Evolutionary conservation across 1,139 yeast species (phyloP).

Genomic region (Candida freyschussii): DNA sequence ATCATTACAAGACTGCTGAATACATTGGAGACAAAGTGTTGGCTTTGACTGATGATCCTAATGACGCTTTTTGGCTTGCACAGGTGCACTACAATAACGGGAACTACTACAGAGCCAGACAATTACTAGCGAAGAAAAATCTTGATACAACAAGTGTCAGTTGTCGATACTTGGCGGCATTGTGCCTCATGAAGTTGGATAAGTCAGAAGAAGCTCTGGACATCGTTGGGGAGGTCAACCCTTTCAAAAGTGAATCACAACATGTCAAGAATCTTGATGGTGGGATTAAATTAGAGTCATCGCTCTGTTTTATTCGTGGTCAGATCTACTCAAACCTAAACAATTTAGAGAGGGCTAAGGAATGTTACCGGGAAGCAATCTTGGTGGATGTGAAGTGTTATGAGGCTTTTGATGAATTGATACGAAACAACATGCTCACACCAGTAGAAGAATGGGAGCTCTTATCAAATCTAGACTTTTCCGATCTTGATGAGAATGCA

Average conservation of each 20-base stretch:
- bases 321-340: slow-evolving; percentile 77
- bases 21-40: slow-evolving; percentile 88
- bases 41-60: slow-evolving; percentile 70
- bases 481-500: slow-evolving; percentile 72
- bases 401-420: slow-evolving; percentile 85
- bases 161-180: slow-evolving; percentile 79
- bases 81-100: slow-evolving; percentile 75
- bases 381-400: slow-evolving; percentile 85
- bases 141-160: slow-evolving; percentile 49
- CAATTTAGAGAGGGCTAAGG: slow-evolving; percentile 82
- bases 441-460: slow-evolving; percentile 90
- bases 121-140: slow-evolving; percentile 41
- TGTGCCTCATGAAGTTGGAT: slow-evolving; percentile 68
- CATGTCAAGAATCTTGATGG: slow-evolving; percentile 55
- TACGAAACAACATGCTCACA: slow-evolving; percentile 68
- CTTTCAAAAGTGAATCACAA: slow-evolving; percentile 43
- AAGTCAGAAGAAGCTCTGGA: slow-evolving; percentile 88
- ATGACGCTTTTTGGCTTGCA: slow-evolving; percentile 95
- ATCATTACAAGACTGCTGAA: slow-evolving; percentile 86
- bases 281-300: slow-evolving; percentile 80
- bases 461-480: slow-evolving; percentile 60
- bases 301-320: slow-evolving; percentile 84
- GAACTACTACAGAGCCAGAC: slow-evolving; percentile 74
- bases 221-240: slow-evolving; percentile 78
- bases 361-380: slow-evolving; percentile 83